Percentiles rank a stretch among this genome's conserved stretches.
Evolutionary conservation across 345 rosid genomes (phyloP).

Genomic region (Boechera retrofracta): DNA sequence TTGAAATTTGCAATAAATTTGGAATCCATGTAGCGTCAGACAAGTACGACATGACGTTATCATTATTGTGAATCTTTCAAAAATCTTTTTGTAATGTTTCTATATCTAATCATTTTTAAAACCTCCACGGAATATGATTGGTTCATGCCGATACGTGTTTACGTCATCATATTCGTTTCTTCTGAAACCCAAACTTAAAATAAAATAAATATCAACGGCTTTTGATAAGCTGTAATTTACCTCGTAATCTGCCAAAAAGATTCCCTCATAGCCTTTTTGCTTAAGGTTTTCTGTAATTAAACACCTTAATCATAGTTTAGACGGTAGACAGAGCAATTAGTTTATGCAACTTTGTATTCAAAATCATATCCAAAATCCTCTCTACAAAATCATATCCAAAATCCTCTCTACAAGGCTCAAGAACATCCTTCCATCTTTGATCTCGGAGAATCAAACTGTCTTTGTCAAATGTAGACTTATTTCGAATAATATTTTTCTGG

Average conservation of each 20-base stretch:
- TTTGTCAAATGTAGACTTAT: no score
- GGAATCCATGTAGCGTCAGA: slow-evolving; percentile 43
- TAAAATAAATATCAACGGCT: slow-evolving; percentile 25
- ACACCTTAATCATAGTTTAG: slow-evolving; percentile 14
- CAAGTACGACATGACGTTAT: slow-evolving; percentile 43
- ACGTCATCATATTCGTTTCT: slow-evolving; percentile 48
- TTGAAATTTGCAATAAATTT: slow-evolving; percentile 46
- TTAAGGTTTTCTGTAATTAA: slow-evolving; percentile 15
- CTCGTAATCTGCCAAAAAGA: slow-evolving; percentile 39
- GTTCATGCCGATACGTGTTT: slow-evolving; percentile 39
- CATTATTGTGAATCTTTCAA: slow-evolving; percentile 24
- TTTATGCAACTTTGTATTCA: no score
- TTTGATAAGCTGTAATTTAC: slow-evolving; percentile 36
- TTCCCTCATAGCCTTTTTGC: slow-evolving; percentile 32
- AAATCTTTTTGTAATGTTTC: slow-evolving; percentile 40
- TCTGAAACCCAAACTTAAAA: slow-evolving; percentile 20
- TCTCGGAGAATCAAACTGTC: no score
- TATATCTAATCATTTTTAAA: slow-evolving; percentile 38
- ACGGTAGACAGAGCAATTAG: neutral
- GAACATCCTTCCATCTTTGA: no score
- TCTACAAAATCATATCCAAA: no score
- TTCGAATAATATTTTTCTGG: no score
- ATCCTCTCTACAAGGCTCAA: no score
- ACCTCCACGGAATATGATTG: slow-evolving; percentile 38
- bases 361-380: no score